Conservation (phyloP, 2,329 filamentous ascomycete genomes). For the Talaromyces albobiverticillius region DNA sequence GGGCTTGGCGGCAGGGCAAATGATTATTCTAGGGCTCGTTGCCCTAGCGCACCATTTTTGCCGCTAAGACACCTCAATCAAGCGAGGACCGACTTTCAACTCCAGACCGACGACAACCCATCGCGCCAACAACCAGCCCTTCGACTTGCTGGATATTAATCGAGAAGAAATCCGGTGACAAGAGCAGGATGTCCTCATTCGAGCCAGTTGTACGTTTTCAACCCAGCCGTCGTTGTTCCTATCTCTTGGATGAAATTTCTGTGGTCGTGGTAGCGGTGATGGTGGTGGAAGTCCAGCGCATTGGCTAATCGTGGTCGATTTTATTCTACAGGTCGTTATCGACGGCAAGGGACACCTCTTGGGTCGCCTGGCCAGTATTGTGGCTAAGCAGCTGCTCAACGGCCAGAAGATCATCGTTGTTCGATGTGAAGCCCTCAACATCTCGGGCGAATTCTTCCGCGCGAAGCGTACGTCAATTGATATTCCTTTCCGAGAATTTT, state of each 20-base stretch:
- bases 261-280: background rate
- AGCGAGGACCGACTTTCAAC: slow-evolving; percentile 35
- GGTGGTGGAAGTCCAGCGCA: slow-evolving; percentile 3
- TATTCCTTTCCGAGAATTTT: slow-evolving; percentile 8
- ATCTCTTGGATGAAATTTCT: background rate
- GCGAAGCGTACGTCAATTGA: slow-evolving; percentile 85
- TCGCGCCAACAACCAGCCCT: slow-evolving; percentile 40
- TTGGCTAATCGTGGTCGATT: slow-evolving; percentile 41
- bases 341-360: slow-evolving; percentile 99
- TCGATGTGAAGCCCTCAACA: slow-evolving; percentile 98
- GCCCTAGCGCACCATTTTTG: slow-evolving; percentile 17
- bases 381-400: slow-evolving; percentile 98
- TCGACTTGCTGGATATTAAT: slow-evolving; percentile 39
- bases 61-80: slow-evolving; percentile 33
- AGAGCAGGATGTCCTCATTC: slow-evolving; percentile 62
- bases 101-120: slow-evolving; percentile 45
- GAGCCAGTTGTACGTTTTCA: slow-evolving; percentile 60
- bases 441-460: slow-evolving; percentile 99
- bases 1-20: slow-evolving; percentile 1
- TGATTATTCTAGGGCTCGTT: slow-evolving; percentile 35
- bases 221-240: slow-evolving; percentile 14
- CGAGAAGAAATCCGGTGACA: slow-evolving; percentile 39
- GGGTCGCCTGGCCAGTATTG: slow-evolving; percentile 95
- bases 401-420: slow-evolving; percentile 99
- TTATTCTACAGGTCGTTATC: slow-evolving; percentile 75